A percentile compares a stretch with the other conserved stretches of the same genome.
Evolutionary conservation across 2,329 filamentous ascomycete genomes (phyloP).

Genomic region (Cercospora citrullina): DNA sequence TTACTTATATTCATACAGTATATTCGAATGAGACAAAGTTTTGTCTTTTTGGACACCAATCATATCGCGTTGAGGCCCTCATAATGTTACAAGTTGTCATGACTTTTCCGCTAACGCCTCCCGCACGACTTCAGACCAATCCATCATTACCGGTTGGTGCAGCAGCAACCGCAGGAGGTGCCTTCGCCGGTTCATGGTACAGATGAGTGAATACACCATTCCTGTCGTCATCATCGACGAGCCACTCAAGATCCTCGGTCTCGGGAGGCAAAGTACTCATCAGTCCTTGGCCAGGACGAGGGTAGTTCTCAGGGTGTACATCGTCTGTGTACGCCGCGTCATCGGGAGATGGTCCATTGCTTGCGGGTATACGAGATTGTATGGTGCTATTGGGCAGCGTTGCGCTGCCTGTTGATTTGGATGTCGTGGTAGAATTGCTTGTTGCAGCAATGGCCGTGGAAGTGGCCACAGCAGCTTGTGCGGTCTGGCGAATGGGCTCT

Average conservation of each 20-base stretch:
- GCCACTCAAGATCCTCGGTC: constrained; percentile 60
- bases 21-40: neutral
- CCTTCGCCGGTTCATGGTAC: constrained; percentile 26
- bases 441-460: neutral
- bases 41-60: neutral
- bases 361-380: neutral
- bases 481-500: neutral
- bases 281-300: constrained; percentile 62
- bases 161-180: neutral
- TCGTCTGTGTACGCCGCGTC: constrained; percentile 57
- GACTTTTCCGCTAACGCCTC: neutral
- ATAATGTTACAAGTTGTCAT: constrained; percentile 2
- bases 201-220: constrained; percentile 59
- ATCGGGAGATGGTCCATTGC: constrained; percentile 34
- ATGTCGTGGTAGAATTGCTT: neutral
- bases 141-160: neutral
- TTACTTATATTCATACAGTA: neutral
- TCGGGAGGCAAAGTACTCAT: constrained; percentile 55
- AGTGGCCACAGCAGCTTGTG: neutral
- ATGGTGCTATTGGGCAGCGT: neutral
- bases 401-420: constrained; percentile 24
- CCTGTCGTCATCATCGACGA: constrained; percentile 58
- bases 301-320: constrained; percentile 59
- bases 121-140: neutral
- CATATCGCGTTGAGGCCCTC: neutral